A percentile compares a stretch with the other conserved stretches of the same genome.
Conservation (phyloP, 257 asterid species). For the Nyctanthes arbortristis region DNA sequence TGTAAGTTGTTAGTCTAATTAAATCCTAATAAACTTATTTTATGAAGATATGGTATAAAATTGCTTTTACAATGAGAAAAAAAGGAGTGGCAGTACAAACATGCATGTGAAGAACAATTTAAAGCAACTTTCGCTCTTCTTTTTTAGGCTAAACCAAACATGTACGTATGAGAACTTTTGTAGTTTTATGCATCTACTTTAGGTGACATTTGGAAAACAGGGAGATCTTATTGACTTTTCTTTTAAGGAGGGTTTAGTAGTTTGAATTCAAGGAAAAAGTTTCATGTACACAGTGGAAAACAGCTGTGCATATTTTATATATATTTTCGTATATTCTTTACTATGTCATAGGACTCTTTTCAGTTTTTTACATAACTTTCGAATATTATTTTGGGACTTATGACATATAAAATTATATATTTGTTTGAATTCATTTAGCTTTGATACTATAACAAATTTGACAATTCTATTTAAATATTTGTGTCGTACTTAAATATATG, state of each 20-base stretch:
- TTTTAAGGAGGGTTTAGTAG: neutral
- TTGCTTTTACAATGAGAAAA: neutral
- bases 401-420: no score
- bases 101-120: neutral
- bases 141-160: neutral
- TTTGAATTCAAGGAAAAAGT: neutral
- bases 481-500: no score
- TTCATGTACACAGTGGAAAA: conserved; percentile 14
- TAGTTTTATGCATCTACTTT: neutral
- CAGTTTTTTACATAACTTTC: neutral
- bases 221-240: neutral
- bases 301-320: conserved; percentile 15
- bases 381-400: no score
- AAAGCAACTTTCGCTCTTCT: neutral
- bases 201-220: neutral
- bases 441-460: no score
- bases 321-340: neutral
- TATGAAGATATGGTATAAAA: no score
- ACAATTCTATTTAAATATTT: no score
- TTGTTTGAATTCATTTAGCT: no score
- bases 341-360: neutral
- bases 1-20: no score
- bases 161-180: neutral
- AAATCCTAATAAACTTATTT: no score
- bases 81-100: neutral